Evolutionary conservation across 73 alveolate genomes (phyloP), one percentile per base, ranked within the genome.

Genomic region (Paramecium primaurelia): DNA sequence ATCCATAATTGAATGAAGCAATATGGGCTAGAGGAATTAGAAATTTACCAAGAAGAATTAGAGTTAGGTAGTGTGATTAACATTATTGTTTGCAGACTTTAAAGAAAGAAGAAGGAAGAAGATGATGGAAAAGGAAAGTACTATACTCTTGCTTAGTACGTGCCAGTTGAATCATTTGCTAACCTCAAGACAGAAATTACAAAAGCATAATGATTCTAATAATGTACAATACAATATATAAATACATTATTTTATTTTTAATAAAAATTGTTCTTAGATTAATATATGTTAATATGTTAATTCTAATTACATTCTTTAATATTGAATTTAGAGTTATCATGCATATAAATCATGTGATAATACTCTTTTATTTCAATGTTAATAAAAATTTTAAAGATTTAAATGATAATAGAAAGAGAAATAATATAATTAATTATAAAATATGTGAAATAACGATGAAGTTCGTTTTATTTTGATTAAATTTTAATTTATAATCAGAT

Each of bases 1-100:
- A 97, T 94, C 94, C 98, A 75, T 94, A 97, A 91, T 92, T 97
- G 89, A 97, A 97, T 97, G 96, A 96, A 95, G 96, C 94, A 93
- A 60, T 97, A 68, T 97, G 99, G 99, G 93, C 95, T 92, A 92
- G 95, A 58, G 99, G 99, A 77, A 95, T 97, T 95, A 95, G 99
- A 92, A 97, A 97, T 96, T 97, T 97, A 36, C 99, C 99, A 30
- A 95, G 97, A 83, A 97, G 98, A 95, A 97, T 97, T 92, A 97
- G 98, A 92, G 98, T 97, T 20, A 64, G 84, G 84, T 64, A 64
- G 84, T 14, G 16, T 54, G 11, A 54, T 64, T 28, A 64, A 32
- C 14, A 64, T 32, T 32, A 32, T 28, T 64, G 22, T 64, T 64
- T 64, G 42, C 51, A 28, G 84, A 88, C 86, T 97, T 89, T 86